A percentile compares a stretch with the other conserved stretches of the same genome.
Conservation (phyloP, 2,329 filamentous ascomycete genomes). For the Fusarium virguliforme region DNA sequence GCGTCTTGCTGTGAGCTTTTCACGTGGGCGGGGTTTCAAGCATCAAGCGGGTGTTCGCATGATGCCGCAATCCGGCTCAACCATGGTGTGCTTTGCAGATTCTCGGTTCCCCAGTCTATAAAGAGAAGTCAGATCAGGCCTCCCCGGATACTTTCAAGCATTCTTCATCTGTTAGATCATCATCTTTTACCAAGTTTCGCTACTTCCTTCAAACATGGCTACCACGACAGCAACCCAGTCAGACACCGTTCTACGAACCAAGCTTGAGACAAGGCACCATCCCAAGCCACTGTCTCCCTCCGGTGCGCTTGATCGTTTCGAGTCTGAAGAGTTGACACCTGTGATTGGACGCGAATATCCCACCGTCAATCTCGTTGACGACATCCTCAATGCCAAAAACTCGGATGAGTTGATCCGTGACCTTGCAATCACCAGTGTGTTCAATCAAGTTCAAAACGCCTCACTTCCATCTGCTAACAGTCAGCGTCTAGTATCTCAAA, state of each 20-base stretch:
- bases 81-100: constrained; percentile 3
- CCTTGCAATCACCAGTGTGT: constrained; percentile 72
- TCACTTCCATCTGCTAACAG: background rate
- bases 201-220: background rate
- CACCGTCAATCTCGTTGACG: constrained; percentile 66
- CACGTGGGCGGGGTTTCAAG: background rate
- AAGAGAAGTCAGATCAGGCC: background rate
- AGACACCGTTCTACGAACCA: background rate
- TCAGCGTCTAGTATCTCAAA: constrained; percentile 67
- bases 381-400: constrained; percentile 62
- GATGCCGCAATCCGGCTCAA: background rate
- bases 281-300: constrained; percentile 17
- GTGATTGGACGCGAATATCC: constrained; percentile 71
- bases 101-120: background rate
- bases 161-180: background rate
- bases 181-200: background rate
- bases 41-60: background rate
- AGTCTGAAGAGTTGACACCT: constrained; percentile 59
- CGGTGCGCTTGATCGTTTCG: constrained; percentile 35
- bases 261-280: constrained; percentile 16
- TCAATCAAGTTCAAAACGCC: too few relatives aligned
- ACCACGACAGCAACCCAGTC: background rate
- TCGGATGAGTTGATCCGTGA: constrained; percentile 72
- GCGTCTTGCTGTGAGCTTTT: background rate
- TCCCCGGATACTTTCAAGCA: background rate